Evolutionary conservation across 495 filamentous ascomycete species (phyloP), one percentile per base, ranked within the genome.

Genomic region (Trichoderma reesei): DNA sequence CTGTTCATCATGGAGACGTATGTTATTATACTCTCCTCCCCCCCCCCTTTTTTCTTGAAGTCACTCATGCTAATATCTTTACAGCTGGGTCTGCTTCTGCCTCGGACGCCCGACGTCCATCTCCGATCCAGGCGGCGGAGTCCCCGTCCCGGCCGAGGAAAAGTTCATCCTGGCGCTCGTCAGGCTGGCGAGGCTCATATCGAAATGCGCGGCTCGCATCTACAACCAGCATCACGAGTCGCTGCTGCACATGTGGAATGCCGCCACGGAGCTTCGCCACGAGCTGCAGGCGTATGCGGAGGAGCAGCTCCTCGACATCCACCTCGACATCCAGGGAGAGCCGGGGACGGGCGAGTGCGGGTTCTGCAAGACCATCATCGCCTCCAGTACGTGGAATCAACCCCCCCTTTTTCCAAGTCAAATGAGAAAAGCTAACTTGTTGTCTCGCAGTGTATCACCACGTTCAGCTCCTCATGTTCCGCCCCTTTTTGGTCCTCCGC

Each of bases 341-440:
- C 48, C 48, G 48, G 48, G 48, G 6, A 34, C 48, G 9, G 48
- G 48, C 4, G 48, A 56, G n/a, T 56, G 48, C 20, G 48, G 48
- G 33, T 56, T 56, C n/a, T 56, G 48, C 48, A 56, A 56, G 48
- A 56, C 48, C 48, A 56, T 56, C 48, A 56, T 56, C 18, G 18
- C 48, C 10, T 31, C 48, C 9, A 56, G 48, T 56, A 56, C 33
- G 48, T 56, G 7, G n/a, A 56, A 26, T 11, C 3, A 56, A 6
- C 9, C 5, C 1, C 1, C 10, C 5, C 3, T 11, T 3, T 56
- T 26, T 56, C 33, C n/a, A n/a, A n/a, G 10, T n/a, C 1, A 5
- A 13, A 46, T 46, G 5, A n/a, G 42, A 46, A 46, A 46, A n/a
- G n/a, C 42, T 46, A 46, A 46, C 42, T 2, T 4, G 2, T 56